phyloP scores from a whole-genome alignment of 2,329 filamentous ascomycete species.

The Leptographium flavum region DNA sequence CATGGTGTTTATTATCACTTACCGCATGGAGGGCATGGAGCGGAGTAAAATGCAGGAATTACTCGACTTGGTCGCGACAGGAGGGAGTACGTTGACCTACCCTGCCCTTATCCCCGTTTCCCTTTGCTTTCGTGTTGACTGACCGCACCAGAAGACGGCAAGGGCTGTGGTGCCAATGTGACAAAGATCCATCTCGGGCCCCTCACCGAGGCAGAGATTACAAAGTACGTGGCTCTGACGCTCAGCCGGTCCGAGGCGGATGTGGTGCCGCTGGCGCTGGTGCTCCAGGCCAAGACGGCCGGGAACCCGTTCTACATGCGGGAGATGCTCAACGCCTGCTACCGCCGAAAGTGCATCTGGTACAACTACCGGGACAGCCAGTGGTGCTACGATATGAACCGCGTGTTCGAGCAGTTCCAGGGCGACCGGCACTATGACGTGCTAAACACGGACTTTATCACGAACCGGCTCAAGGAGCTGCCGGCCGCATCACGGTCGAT shows the following conservation, averaged over 20 bases:
- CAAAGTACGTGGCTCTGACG: conserved; percentile 69
- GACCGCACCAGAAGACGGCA: conserved; percentile 24
- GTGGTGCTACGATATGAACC: conserved; percentile 79
- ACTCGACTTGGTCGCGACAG: conserved; percentile 37
- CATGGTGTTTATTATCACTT: conserved; percentile 70
- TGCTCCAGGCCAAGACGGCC: conserved; percentile 76
- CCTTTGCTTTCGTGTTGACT: background rate
- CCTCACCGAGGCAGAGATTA: conserved; percentile 64
- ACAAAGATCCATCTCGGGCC: conserved; percentile 61
- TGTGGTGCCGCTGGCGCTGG: conserved; percentile 62
- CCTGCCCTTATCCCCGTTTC: background rate
- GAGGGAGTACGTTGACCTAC: conserved; percentile 25
- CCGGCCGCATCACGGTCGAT: conserved; percentile 62
- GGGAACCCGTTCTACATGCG: conserved; percentile 87
- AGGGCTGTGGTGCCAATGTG: conserved; percentile 36
- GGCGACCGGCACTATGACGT: conserved; percentile 66
- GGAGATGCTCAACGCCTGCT: conserved; percentile 78
- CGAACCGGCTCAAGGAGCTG: conserved; percentile 61
- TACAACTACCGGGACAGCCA: conserved; percentile 73
- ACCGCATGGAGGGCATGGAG: conserved; percentile 50
- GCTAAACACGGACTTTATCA: conserved; percentile 71
- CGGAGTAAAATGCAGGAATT: conserved; percentile 39
- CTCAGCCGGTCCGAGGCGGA: conserved; percentile 61
- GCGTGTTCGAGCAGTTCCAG: conserved; percentile 72
- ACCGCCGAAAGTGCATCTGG: conserved; percentile 77